A percentile compares a stretch with the other conserved stretches of the same genome.
Conservation (phyloP, 345 rosid species). For the Melaleuca quinquenervia region DNA sequence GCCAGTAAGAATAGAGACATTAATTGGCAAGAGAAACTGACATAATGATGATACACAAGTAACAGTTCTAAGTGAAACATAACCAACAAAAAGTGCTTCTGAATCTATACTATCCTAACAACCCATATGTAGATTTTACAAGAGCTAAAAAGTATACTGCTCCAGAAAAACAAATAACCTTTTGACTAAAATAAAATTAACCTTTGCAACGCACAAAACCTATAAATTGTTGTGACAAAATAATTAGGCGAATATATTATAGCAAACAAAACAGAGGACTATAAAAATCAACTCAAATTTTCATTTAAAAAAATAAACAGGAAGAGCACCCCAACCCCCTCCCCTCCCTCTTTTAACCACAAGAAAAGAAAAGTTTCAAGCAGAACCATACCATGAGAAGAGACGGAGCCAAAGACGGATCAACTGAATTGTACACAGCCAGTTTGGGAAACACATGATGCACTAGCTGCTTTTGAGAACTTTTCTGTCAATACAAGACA, state of each 20-base stretch:
- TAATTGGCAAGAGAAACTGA: neutral
- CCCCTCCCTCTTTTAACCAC: neutral
- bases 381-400: conserved; percentile 78
- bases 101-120: no score
- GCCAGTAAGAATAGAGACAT: conserved; percentile 13
- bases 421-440: conserved; percentile 97
- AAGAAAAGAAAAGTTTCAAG: neutral
- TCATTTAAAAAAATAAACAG: neutral
- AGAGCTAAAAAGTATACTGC: neutral
- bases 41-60: neutral
- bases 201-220: neutral
- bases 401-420: conserved; percentile 97
- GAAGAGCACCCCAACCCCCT: neutral
- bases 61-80: neutral
- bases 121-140: neutral
- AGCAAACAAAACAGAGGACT: neutral
- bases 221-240: neutral
- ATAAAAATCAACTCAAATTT: neutral
- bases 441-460: conserved; percentile 94
- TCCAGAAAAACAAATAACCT: neutral
- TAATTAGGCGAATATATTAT: neutral
- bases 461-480: conserved; percentile 84
- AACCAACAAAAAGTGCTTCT: neutral
- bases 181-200: neutral
- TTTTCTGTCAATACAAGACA: conserved; percentile 45